Base-by-base conservation (phyloP, 768 basidiomycete species). In the Naganishia vaughanmartiniae region DNA sequence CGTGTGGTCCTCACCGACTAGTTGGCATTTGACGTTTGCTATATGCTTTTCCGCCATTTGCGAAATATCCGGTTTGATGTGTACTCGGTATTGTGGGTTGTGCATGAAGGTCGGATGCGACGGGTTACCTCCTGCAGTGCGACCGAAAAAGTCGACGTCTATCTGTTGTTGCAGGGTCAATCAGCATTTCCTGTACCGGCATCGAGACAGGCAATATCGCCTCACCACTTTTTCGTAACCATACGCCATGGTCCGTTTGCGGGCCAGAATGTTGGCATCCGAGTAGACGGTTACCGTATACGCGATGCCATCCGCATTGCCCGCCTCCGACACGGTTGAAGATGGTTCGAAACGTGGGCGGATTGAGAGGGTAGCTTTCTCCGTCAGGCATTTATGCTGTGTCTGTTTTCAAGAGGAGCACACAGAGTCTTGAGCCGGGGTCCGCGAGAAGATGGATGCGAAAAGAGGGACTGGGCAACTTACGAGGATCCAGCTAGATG, bases 41-140 rank as follows among this genome's bases (percentile, higher is more conserved):
- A 26, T n/a, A 14, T 39, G 15, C 9, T 21, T 30, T 12, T 26
- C 2, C 1, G 19, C 14, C 10, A 3, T 42, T 36, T n/a, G 10
- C 7, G 42, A 63, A 3, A 42, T 46, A 19, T 53, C 65, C 4
- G 86, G 82, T 66, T 84, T 82, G 24, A 95, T 81, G 9, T 81
- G 84, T 17, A 97, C 83, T 67, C 85, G 85, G 80, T 92, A 97
- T 76, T 96, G 93, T 0, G 94, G 95, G 77, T 97, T 98, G 58
- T 86, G 80, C 88, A 95, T 90, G 80, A 90, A 96, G 0, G 89
- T 89, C 0, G 91, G 87, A 73, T 88, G 84, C n/a, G n/a, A n/a
- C n/a, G n/a, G n/a, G n/a, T n/a, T n/a, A n/a, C n/a, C n/a, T n/a
- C n/a, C n/a, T n/a, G n/a, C n/a, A n/a, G n/a, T n/a, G n/a, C n/a